Percentiles rank a stretch among this genome's conserved stretches.
Conservation (phyloP, 768 basidiomycete species). For the Tulasnella sp. region DNA sequence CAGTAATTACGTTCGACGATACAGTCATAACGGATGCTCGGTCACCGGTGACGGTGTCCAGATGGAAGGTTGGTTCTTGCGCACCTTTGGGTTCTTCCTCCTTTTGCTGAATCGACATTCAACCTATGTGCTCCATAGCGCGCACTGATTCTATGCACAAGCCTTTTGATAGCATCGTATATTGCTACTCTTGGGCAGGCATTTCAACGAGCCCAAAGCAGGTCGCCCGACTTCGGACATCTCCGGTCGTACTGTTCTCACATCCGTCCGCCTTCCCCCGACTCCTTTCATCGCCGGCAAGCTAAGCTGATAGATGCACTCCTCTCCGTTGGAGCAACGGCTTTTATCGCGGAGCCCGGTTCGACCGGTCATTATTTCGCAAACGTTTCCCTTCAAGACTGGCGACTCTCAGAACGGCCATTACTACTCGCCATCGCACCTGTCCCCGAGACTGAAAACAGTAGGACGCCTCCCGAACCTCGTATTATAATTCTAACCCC, state of each 20-base stretch:
- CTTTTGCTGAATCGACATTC: too few relatives aligned
- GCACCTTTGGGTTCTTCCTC: background rate
- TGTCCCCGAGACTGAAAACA: background rate
- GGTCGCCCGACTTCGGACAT: slow-evolving; percentile 34
- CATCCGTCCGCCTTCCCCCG: slow-evolving; percentile 34
- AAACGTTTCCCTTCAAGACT: slow-evolving; percentile 60
- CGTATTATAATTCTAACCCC: slow-evolving; percentile 67
- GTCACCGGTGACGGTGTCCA: background rate
- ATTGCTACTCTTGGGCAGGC: background rate
- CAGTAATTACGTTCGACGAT: background rate
- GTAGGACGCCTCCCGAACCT: slow-evolving; percentile 31
- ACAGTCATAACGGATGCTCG: background rate
- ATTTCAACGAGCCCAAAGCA: background rate
- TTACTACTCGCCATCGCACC: slow-evolving; percentile 64
- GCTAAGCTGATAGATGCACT: slow-evolving; percentile 49
- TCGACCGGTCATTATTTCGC: slow-evolving; percentile 65
- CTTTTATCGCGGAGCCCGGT: slow-evolving; percentile 77
- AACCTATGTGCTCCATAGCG: background rate
- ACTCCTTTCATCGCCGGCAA: slow-evolving; percentile 54
- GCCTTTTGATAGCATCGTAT: background rate
- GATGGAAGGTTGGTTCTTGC: background rate
- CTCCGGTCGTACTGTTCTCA: slow-evolving; percentile 50
- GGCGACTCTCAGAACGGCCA: slow-evolving; percentile 75
- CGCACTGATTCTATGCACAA: background rate
- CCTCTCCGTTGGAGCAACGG: slow-evolving; percentile 49